Evolutionary conservation across 768 basidiomycete genomes (phyloP), one percentile per base, ranked within the genome.

Genomic region (Calocera viscosa): DNA sequence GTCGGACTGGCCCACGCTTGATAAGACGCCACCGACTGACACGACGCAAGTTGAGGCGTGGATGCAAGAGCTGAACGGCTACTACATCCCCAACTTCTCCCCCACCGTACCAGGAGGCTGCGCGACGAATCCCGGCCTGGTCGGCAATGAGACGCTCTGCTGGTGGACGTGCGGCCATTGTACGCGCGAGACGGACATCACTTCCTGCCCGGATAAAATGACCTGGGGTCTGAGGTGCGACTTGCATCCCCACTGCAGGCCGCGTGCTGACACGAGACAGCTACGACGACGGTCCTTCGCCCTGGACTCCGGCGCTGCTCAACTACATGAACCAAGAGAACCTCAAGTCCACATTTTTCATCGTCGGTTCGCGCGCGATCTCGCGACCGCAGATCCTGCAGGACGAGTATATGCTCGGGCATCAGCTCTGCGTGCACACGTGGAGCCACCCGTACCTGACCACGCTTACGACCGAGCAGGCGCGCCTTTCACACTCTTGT

Each of bases 161-260:
- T 91, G 89, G 89, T 91, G 87, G 88, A 87, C 88, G 12, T 90
- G 89, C 72, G 82, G 84, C 71, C 85, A 86, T 35, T 91, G 89
- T 77, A 84, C 81, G 1, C 79, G 83, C 19, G 69, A 76, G 22
- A 82, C 82, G 1, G 91, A 93, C 73, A 80, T 94, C 71, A 82
- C 82, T 14, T 78, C 79, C 22, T 95, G 93, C 77, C 89, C 90
- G 14, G 80, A 83, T 38, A 81, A 85, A 71, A 68, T 76, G 68
- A 80, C 79, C 26, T 85, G 83, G 83, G 84, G 84, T 71, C 69
- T 78, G 0, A 77, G 76, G 49, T 47, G 43, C 43, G 16, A 5
- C 24, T 7, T 24, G 24, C 8, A 47, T 19, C 16, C 19, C 24
- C 43, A 3, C 8, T 19, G 43, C 5, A 24, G 3, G 16, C 7